Percentiles rank a stretch among this genome's conserved stretches.
Evolutionary conservation across 805 yeast genomes (phyloP).

Genomic region (Citeromyces nyonsensis): DNA sequence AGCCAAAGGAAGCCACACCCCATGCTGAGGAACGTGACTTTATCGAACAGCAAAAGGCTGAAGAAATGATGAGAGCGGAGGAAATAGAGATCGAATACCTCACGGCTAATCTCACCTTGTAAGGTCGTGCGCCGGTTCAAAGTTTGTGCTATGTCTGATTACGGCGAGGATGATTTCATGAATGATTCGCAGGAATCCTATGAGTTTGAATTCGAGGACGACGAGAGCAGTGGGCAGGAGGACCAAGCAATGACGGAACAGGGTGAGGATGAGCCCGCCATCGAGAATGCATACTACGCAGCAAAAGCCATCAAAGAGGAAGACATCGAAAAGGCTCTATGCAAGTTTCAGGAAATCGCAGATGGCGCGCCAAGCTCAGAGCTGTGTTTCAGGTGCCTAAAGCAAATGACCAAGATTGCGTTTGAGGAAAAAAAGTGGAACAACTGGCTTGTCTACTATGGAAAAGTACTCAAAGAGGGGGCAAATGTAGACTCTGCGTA

Average conservation of each 20-base stretch:
- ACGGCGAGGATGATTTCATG: slow-evolving; percentile 15
- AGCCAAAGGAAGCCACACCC: neutral
- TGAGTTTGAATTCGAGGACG: slow-evolving; percentile 12
- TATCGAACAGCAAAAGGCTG: slow-evolving; percentile 10
- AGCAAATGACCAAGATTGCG: slow-evolving; percentile 15
- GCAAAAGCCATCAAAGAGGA: slow-evolving; percentile 18
- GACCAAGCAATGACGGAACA: neutral
- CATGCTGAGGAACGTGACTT: neutral
- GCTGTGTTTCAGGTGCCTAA: slow-evolving; percentile 16
- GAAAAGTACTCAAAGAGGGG: slow-evolving; percentile 8
- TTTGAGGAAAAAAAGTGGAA: slow-evolving; percentile 7
- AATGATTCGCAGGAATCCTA: slow-evolving; percentile 19
- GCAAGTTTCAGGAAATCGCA: slow-evolving; percentile 7
- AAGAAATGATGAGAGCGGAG: slow-evolving; percentile 11
- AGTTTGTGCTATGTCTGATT: slow-evolving; percentile 14
- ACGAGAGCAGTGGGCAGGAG: slow-evolving; percentile 4
- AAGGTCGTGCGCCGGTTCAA: no score
- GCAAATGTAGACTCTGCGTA: slow-evolving; percentile 7
- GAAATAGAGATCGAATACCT: slow-evolving; percentile 14
- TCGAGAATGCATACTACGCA: slow-evolving; percentile 10
- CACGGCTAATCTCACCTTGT: slow-evolving; percentile 4
- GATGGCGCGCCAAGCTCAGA: slow-evolving; percentile 3
- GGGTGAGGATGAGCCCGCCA: slow-evolving; percentile 8
- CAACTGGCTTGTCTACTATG: slow-evolving; percentile 5
- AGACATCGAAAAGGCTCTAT: slow-evolving; percentile 10